Percentiles rank a stretch among this genome's conserved stretches.
phyloP scores from a whole-genome alignment of 2,329 filamentous ascomycete genomes.

The Aspergillus floridensis region DNA sequence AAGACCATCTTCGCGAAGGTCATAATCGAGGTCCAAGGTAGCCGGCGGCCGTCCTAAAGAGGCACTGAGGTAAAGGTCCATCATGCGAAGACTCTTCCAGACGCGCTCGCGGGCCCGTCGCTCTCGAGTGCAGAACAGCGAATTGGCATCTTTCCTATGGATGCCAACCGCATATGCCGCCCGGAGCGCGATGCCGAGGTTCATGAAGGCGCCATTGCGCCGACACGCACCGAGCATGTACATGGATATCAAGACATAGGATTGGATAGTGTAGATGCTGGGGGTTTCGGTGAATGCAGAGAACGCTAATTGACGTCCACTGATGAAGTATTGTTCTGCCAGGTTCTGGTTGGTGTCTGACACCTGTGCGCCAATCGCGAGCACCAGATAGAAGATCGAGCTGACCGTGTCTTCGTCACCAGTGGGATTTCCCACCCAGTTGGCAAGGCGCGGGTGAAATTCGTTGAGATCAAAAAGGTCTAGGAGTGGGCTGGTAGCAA shows the following conservation, averaged over 20 bases:
- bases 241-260: slow-evolving; percentile 51
- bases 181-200: slow-evolving; percentile 52
- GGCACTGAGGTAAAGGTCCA: slow-evolving; percentile 53
- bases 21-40: slow-evolving; percentile 52
- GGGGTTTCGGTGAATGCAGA: slow-evolving; percentile 50
- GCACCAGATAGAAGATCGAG: slow-evolving; percentile 52
- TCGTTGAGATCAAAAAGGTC: slow-evolving; percentile 50
- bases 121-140: slow-evolving; percentile 46
- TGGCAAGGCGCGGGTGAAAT: slow-evolving; percentile 38
- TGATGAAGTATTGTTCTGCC: slow-evolving; percentile 49
- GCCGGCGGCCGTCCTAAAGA: slow-evolving; percentile 53
- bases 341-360: slow-evolving; percentile 39
- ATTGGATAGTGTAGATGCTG: slow-evolving; percentile 52
- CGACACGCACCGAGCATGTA: slow-evolving; percentile 53
- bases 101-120: slow-evolving; percentile 47
- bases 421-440: slow-evolving; percentile 38
- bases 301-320: slow-evolving; percentile 46
- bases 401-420: slow-evolving; percentile 43
- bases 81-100: slow-evolving; percentile 53
- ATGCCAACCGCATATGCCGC: slow-evolving; percentile 54
- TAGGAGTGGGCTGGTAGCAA: slow-evolving; percentile 49
- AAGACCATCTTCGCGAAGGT: slow-evolving; percentile 35
- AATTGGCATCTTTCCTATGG: slow-evolving; percentile 53
- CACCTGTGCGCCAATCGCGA: slow-evolving; percentile 50
- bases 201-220: slow-evolving; percentile 53